Evolutionary conservation across 1,284 basidiomycete genomes (phyloP), one percentile per base, ranked within the genome.

Genomic region (Sporisorium graminicola): DNA sequence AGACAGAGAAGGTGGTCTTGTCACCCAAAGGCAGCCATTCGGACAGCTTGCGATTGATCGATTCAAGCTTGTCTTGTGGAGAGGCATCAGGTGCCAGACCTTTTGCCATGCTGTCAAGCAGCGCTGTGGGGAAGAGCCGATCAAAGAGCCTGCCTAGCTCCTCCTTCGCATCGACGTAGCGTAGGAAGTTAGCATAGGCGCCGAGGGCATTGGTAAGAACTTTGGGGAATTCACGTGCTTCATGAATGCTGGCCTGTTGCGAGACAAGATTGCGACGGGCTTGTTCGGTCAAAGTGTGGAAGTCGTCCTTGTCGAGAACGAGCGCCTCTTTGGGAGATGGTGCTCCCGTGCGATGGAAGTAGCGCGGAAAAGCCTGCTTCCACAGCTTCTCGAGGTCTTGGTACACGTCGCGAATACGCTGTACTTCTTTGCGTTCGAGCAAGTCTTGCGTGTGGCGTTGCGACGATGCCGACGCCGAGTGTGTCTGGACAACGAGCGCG

Each of bases 21-120:
- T 68, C 61, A n/a, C 65, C 71, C 22, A 73, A 49, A 0, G 69
- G 69, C 13, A 72, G 37, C 51, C 31, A 49, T 2, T 63, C 56
- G 16, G 64, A 62, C 33, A 72, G 42, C 40, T 67, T 73, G 49
- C 53, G 46, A n/a, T 67, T 67, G 27, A 58, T 49, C 8, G 64
- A 49, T 33, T 62, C 72, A 18, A 72, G 64, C 64, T 72, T 72
- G n/a, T 66, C 64, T n/a, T 72, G 64, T n/a, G 67, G 54, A 5
- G 63, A 64, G 8, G 67, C 64, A 10, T 67, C 43, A 3, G 58
- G 53, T 22, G 31, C 42, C 27, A 65, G 43, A 6, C 60, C 59
- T 26, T 53, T 58, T 10, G 64, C 58, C 58, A 64, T 24, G 14
- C 3, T 35, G 14, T 75, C 73, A 46, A 75, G 47, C 46, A 57